Evolutionary conservation across 192 early-diverging fungal genomes (phyloP).

Genomic region (Spinellus fusiger): DNA sequence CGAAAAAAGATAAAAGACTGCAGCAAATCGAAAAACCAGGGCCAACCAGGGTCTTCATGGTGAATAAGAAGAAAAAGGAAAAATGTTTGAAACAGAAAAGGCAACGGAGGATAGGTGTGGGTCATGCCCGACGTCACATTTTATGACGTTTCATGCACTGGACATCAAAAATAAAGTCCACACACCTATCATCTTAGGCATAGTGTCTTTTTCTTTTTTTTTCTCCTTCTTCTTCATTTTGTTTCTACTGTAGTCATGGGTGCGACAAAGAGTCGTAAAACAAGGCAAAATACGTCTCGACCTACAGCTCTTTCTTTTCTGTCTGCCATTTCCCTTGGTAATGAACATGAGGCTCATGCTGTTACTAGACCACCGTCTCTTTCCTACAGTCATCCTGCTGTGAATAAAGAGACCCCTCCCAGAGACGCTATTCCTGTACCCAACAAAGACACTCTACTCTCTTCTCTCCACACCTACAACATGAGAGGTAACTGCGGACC

Average conservation of each 20-base stretch:
- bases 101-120: neutral
- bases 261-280: conserved; percentile 28
- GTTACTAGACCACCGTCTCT: neutral
- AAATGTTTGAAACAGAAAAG: neutral
- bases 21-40: conserved; percentile 42
- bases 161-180: too few species aligned
- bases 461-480: too few species aligned
- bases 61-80: conserved; percentile 5
- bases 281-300: conserved; percentile 28
- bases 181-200: neutral
- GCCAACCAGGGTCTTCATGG: conserved; percentile 47
- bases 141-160: neutral
- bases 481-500: too few species aligned
- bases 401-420: too few species aligned
- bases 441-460: too few species aligned
- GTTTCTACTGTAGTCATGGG: conserved; percentile 7
- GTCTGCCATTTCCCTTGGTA: conserved; percentile 23
- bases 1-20: conserved; percentile 40
- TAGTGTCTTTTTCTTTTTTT: neutral
- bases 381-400: neutral
- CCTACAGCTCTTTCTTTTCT: conserved; percentile 25
- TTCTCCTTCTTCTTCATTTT: neutral
- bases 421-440: too few species aligned
- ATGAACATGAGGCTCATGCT: conserved; percentile 4
- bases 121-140: neutral